Conservation (phyloP, 129 eudicot species). For the Daucus carota region DH1_v3.0 NC_030389.2:25667501-25668000, state of each 20-base stretch:
- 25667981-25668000: neutral
- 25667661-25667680: neutral
- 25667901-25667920: neutral
- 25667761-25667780: neutral
- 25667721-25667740: neutral
- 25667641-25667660: neutral
- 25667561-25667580: no score
- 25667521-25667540: no score
- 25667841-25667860: neutral
- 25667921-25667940: slow-evolving; percentile 5
- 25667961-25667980: neutral
- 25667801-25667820: neutral
- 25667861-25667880: neutral
- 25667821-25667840: neutral
- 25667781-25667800: neutral
- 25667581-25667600: no score
- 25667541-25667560: no score
- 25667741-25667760: neutral
- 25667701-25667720: neutral
- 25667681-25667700: neutral
- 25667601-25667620: no score
- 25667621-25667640: neutral
- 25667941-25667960: neutral
- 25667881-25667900: slow-evolving; percentile 1
- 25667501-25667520: no score